phyloP scores from a whole-genome alignment of 208 protist species.

The Trypanosoma melophagium region DNA sequence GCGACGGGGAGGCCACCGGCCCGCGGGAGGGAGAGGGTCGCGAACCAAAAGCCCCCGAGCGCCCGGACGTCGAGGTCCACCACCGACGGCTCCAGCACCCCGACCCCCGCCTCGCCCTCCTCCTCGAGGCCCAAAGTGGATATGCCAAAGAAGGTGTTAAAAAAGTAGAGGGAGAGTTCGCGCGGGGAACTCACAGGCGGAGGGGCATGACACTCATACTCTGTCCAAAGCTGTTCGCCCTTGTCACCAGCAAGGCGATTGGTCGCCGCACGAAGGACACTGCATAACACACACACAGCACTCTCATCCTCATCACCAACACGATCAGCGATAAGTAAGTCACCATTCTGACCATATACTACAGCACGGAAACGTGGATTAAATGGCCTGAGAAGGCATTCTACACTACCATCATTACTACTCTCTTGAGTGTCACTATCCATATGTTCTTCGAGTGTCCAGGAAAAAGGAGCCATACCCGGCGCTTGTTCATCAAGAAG shows the following conservation, averaged over 20 bases:
- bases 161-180: slow-evolving; percentile 65
- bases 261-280: slow-evolving; percentile 66
- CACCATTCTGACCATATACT: slow-evolving; percentile 66
- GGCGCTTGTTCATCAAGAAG: slow-evolving; percentile 60
- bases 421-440: slow-evolving; percentile 13
- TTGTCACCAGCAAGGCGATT: slow-evolving; percentile 55
- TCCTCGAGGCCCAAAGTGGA: slow-evolving; percentile 1
- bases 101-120: too few species aligned
- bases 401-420: slow-evolving; percentile 38
- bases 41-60: slow-evolving; percentile 76
- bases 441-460: slow-evolving; percentile 40
- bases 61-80: slow-evolving; percentile 49
- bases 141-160: slow-evolving; percentile 66
- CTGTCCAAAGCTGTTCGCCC: slow-evolving; percentile 76
- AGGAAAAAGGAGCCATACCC: slow-evolving; percentile 58
- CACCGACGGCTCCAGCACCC: slow-evolving; percentile 10
- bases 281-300: slow-evolving; percentile 66
- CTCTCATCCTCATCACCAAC: slow-evolving; percentile 39
- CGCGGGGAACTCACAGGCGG: slow-evolving; percentile 34
- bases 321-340: slow-evolving; percentile 73
- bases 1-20: slow-evolving; percentile 61
- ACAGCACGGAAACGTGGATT: slow-evolving; percentile 54
- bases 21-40: slow-evolving; percentile 58
- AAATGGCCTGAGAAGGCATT: slow-evolving; percentile 44
- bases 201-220: slow-evolving; percentile 73